Percentiles rank a stretch among this genome's conserved stretches.
Conservation (phyloP, 331 rosid genomes). For the Saraca asoca region DNA sequence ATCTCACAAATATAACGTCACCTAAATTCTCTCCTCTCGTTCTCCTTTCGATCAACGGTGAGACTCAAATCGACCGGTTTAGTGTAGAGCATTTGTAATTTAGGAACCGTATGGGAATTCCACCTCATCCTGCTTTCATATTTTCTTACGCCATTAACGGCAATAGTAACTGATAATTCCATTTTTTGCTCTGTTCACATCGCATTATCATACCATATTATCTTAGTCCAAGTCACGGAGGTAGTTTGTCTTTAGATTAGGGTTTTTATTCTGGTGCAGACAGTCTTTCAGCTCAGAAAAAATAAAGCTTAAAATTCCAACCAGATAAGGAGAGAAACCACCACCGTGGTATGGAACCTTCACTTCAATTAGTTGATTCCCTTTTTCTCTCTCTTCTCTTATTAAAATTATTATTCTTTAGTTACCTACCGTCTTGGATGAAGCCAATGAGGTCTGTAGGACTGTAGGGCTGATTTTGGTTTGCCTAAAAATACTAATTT, state of each 20-base stretch:
- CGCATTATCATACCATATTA: background rate
- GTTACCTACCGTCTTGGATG: slow-evolving; percentile 26
- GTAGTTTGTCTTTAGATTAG: slow-evolving; percentile 41
- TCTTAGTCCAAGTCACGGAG: slow-evolving; percentile 13
- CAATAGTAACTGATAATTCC: slow-evolving; percentile 27
- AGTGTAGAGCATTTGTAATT: background rate
- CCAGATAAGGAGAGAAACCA: no score
- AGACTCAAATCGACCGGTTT: no score
- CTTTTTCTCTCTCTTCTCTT: slow-evolving; percentile 8
- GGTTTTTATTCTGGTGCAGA: slow-evolving; percentile 42
- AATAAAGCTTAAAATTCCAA: slow-evolving; percentile 40
- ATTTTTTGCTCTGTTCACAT: slow-evolving; percentile 17
- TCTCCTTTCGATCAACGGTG: no score
- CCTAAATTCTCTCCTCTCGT: no score
- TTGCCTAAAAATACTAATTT: background rate
- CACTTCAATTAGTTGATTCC: slow-evolving; percentile 29
- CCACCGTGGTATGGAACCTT: slow-evolving; percentile 47
- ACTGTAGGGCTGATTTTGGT: slow-evolving; percentile 28
- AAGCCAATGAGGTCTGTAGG: slow-evolving; percentile 32
- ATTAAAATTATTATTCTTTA: slow-evolving; percentile 24
- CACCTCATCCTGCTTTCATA: slow-evolving; percentile 28
- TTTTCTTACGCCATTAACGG: slow-evolving; percentile 30
- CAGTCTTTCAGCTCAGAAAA: slow-evolving; percentile 39
- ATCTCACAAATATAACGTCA: no score
- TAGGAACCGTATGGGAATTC: background rate